Percentiles rank a stretch among this genome's conserved stretches.
phyloP scores from a whole-genome alignment of 2,329 filamentous ascomycete species.

The Aschersonia sp. region DNA sequence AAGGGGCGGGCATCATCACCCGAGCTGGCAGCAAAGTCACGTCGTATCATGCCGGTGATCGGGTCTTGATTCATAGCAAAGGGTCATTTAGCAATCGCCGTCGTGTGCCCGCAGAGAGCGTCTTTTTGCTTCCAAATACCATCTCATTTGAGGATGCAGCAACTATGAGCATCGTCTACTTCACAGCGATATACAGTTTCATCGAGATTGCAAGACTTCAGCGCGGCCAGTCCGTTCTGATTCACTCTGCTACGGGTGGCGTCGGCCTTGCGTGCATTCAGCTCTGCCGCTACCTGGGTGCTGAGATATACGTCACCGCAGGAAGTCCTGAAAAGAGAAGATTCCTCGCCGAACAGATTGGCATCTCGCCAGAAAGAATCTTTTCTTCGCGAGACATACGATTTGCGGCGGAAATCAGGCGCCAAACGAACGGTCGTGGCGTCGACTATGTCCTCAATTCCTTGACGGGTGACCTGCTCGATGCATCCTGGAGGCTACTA shows the following conservation, averaged over 20 bases:
- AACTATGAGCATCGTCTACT: conserved; percentile 5
- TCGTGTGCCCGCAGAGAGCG: neutral
- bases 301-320: conserved; percentile 13
- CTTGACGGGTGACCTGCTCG: conserved; percentile 5
- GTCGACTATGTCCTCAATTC: conserved; percentile 3
- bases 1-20: conserved; percentile 9
- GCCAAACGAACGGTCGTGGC: conserved; percentile 1
- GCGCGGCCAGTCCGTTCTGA: conserved; percentile 10
- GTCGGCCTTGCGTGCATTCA: conserved; percentile 15
- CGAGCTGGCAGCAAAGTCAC: conserved; percentile 3
- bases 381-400: conserved; percentile 1
- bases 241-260: conserved; percentile 15
- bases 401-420: neutral
- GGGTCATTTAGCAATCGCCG: too few species aligned
- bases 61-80: neutral
- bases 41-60: neutral
- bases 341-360: conserved; percentile 9
- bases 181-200: conserved; percentile 20
- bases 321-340: conserved; percentile 11
- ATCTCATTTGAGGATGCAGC: conserved; percentile 1
- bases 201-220: conserved; percentile 12
- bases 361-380: conserved; percentile 8
- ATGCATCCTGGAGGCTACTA: conserved; percentile 12
- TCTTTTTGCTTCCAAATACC: neutral
- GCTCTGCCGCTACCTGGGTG: conserved; percentile 10